Conservation (phyloP, 202 grass and related monocot species). For the Zizania palustris region DNA sequence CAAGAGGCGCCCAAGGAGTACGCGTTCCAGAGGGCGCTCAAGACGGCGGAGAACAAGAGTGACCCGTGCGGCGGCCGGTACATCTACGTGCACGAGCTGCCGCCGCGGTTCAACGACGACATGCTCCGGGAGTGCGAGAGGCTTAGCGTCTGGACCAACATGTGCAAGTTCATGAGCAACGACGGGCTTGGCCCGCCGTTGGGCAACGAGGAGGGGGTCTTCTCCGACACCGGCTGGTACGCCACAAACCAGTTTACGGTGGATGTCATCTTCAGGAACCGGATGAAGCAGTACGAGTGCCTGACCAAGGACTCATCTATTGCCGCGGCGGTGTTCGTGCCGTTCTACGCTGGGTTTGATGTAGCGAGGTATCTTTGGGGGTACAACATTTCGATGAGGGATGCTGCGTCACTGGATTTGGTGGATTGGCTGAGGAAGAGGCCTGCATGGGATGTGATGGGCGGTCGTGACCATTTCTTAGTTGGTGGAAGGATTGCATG, state of each 20-base stretch:
- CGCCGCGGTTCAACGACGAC: conserved; percentile 90
- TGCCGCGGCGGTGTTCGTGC: conserved; percentile 90
- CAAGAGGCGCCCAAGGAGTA: conserved; percentile 41
- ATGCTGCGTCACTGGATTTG: conserved; percentile 82
- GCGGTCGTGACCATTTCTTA: conserved; percentile 91
- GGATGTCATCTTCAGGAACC: conserved; percentile 91
- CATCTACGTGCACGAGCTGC: conserved; percentile 93
- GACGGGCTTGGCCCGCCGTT: conserved; percentile 79
- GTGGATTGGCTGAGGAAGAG: conserved; percentile 81
- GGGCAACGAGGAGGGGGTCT: conserved; percentile 74
- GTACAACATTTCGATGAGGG: conserved; percentile 69
- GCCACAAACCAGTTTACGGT: conserved; percentile 91
- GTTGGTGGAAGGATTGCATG: conserved; percentile 92
- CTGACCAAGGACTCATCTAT: conserved; percentile 82
- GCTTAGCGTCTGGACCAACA: conserved; percentile 88
- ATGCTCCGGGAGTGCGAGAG: conserved; percentile 86
- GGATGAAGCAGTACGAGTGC: conserved; percentile 99
- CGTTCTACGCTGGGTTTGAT: conserved; percentile 94
- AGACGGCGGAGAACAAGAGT: conserved; percentile 72
- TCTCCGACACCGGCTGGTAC: conserved; percentile 93
- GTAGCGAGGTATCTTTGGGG: conserved; percentile 92
- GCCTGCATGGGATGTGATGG: conserved; percentile 91
- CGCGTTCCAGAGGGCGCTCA: conserved; percentile 79
- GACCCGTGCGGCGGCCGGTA: conserved; percentile 94
- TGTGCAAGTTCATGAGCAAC: conserved; percentile 97